These are phyloP conservation scores for Talaromyces stipitatus DNA, from an alignment of 495 filamentous ascomycete genomes.

Conservation along the genomic window DNA sequence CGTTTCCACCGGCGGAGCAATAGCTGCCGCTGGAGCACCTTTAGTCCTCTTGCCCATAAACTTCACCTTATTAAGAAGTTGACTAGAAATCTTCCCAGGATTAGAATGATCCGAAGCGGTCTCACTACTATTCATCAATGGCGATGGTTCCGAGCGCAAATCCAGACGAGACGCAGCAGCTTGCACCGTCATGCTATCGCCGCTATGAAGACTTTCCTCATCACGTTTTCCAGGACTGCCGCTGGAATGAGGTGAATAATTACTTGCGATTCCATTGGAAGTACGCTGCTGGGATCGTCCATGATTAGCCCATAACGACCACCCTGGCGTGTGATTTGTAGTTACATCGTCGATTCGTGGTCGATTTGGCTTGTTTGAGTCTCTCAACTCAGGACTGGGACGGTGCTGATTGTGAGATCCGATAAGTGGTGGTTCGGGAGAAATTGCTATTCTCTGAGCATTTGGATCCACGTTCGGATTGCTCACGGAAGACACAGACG, in stretches of 20 bases:
- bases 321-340: not conserved
- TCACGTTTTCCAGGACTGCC: not conserved
- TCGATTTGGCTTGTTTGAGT: not conserved
- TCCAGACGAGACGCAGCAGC: conserved; percentile 10
- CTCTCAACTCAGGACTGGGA: not conserved
- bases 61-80: conserved; percentile 1
- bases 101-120: not conserved
- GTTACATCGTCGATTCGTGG: not conserved
- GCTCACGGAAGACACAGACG: conserved; percentile 4
- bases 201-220: conserved; percentile 5
- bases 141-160: conserved; percentile 6
- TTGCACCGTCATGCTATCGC: conserved; percentile 7
- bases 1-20: not conserved
- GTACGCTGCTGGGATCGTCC: not conserved
- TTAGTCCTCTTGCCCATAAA: conserved; percentile 2
- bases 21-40: not conserved
- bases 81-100: not conserved
- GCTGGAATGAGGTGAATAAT: not conserved
- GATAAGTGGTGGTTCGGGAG: not conserved
- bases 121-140: not conserved
- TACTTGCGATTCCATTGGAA: not conserved
- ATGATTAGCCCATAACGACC: not conserved
- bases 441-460: not conserved
- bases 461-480: not conserved
- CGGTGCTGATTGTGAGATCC: not conserved